Conservation (phyloP, 208 protist species). For the Zelonia costaricensis region DNA sequence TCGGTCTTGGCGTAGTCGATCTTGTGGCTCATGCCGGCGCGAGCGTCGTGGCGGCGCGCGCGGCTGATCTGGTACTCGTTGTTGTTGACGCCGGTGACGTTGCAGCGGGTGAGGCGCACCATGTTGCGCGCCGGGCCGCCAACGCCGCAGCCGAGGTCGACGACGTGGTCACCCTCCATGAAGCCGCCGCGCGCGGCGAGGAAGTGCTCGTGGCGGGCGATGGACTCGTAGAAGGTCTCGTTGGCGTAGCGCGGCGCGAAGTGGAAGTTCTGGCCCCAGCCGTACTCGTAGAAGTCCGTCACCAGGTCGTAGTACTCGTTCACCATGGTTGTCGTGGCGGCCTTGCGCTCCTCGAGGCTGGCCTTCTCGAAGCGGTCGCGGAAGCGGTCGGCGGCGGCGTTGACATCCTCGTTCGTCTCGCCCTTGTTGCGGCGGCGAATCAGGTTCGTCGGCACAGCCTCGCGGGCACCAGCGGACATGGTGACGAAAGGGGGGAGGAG, state of each 20-base stretch:
- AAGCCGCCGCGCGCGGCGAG: slow-evolving; percentile 88
- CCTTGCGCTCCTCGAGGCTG: slow-evolving; percentile 64
- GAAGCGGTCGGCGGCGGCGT: slow-evolving; percentile 74
- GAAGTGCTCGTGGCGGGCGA: slow-evolving; percentile 96
- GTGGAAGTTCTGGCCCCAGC: slow-evolving; percentile 97
- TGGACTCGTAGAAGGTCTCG: slow-evolving; percentile 93
- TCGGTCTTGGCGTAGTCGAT: slow-evolving; percentile 92
- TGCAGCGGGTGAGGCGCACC: slow-evolving; percentile 93
- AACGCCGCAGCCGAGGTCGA: slow-evolving; percentile 97
- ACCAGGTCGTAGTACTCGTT: slow-evolving; percentile 98
- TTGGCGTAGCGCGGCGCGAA: slow-evolving; percentile 84
- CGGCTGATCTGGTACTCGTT: slow-evolving; percentile 97
- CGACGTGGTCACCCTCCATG: slow-evolving; percentile 76
- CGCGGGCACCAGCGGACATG: slow-evolving; percentile 68
- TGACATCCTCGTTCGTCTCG: slow-evolving; percentile 59
- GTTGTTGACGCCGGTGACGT: slow-evolving; percentile 97
- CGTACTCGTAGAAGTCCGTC: slow-evolving; percentile 97
- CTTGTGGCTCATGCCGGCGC: slow-evolving; percentile 63
- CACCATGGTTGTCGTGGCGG: slow-evolving; percentile 80
- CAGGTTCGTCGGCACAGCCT: slow-evolving; percentile 47
- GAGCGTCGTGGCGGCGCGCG: slow-evolving; percentile 75
- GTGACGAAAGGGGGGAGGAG: background rate
- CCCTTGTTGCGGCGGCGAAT: slow-evolving; percentile 53
- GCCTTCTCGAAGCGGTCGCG: slow-evolving; percentile 81
- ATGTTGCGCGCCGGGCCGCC: slow-evolving; percentile 96